Conservation (phyloP, 306 rosid species). For the Corylus americana region DNA sequence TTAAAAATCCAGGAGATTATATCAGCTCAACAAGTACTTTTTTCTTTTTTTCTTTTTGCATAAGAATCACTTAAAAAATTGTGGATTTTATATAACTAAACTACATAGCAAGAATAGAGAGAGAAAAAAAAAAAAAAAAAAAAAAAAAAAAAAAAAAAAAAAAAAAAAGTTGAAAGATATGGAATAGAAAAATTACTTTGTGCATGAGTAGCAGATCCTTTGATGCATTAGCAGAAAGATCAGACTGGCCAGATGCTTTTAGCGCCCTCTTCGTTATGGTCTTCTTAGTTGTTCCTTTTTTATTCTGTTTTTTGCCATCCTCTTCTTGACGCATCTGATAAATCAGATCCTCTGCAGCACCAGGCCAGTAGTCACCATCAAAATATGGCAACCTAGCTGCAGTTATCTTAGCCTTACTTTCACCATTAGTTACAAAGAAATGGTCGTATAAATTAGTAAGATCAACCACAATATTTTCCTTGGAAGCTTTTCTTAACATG, state of each 20-base stretch:
- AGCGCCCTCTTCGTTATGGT: conserved; percentile 88
- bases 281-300: conserved; percentile 86
- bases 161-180: conserved; percentile 1
- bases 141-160: too few species aligned
- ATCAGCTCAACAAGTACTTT: neutral
- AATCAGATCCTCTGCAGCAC: conserved; percentile 98
- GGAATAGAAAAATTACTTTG: conserved; percentile 61
- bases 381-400: conserved; percentile 97
- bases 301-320: conserved; percentile 91
- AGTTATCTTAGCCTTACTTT: conserved; percentile 87
- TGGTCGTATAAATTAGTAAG: conserved; percentile 92
- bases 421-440: conserved; percentile 84
- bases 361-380: conserved; percentile 99
- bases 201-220: conserved; percentile 98
- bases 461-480: conserved; percentile 80
- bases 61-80: neutral
- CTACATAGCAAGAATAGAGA: neutral
- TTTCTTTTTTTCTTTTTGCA: neutral
- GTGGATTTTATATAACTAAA: neutral
- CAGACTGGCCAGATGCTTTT: conserved; percentile 94
- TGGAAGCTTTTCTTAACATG: conserved; percentile 91
- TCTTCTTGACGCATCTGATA: conserved; percentile 95
- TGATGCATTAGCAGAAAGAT: conserved; percentile 90
- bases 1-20: too few species aligned
- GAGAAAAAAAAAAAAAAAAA: neutral